Evolutionary conservation across 2,329 filamentous ascomycete genomes (phyloP).

Genomic region (Teratosphaeria viscida): DNA sequence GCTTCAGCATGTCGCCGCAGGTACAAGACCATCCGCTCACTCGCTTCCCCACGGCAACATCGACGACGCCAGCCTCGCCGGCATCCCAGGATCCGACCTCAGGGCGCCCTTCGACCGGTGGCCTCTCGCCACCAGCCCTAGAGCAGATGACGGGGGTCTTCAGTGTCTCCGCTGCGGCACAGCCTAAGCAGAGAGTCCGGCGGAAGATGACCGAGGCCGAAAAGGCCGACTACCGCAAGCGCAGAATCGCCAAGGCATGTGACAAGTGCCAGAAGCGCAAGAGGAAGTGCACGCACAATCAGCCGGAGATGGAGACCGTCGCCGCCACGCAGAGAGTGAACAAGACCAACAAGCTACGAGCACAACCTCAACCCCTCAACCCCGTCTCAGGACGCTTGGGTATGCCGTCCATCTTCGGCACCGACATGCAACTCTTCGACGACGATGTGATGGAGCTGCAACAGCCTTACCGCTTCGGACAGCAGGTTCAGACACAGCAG

Average conservation of each 20-base stretch:
- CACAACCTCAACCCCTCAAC: too few relatives aligned
- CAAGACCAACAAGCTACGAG: slow-evolving; percentile 9
- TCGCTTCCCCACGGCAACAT: slow-evolving; percentile 11
- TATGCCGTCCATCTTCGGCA: slow-evolving; percentile 1
- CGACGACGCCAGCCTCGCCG: slow-evolving; percentile 1
- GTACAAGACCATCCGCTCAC: slow-evolving; percentile 9
- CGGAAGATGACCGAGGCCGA: slow-evolving; percentile 30
- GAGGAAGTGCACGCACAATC: slow-evolving; percentile 26
- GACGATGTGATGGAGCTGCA: slow-evolving; percentile 18
- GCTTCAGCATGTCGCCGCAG: slow-evolving; percentile 18
- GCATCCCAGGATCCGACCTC: neutral
- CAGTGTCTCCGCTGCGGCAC: slow-evolving; percentile 23
- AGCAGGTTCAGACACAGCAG: slow-evolving; percentile 4
- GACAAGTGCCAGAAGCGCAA: slow-evolving; percentile 27
- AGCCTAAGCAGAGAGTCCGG: slow-evolving; percentile 25
- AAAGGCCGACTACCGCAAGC: slow-evolving; percentile 29
- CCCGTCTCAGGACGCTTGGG: too few relatives aligned
- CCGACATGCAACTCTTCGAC: slow-evolving; percentile 14
- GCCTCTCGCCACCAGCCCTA: slow-evolving; percentile 18
- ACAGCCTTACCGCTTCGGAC: slow-evolving; percentile 13
- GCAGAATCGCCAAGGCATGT: slow-evolving; percentile 27
- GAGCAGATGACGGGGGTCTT: slow-evolving; percentile 30
- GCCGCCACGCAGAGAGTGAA: slow-evolving; percentile 2
- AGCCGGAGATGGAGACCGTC: slow-evolving; percentile 21
- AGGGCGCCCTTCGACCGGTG: slow-evolving; percentile 1